phyloP scores from a whole-genome alignment of 768 basidiomycete species.

The Kockovaella imperatae region DNA sequence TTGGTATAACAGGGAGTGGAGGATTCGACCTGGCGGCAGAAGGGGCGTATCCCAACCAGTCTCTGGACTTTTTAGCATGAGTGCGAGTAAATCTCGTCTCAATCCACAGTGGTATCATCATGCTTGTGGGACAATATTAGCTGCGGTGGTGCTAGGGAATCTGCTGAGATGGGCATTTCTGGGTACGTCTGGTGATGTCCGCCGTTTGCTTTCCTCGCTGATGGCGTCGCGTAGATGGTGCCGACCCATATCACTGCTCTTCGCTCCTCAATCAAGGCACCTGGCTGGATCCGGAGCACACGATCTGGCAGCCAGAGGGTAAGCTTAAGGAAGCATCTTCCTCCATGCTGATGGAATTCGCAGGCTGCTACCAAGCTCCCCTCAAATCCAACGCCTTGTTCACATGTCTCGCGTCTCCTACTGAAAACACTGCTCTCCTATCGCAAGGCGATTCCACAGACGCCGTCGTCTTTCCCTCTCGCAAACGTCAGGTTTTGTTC shows the following conservation, averaged over 20 bases:
- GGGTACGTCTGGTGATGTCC: conserved; percentile 28
- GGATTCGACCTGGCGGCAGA: too few species aligned
- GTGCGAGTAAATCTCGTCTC: conserved; percentile 7
- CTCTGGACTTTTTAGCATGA: too few species aligned
- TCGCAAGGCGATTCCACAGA: conserved; percentile 1
- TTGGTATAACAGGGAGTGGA: too few species aligned
- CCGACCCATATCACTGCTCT: conserved; percentile 66
- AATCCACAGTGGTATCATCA: conserved; percentile 45
- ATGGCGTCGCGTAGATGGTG: conserved; percentile 53
- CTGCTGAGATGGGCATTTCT: conserved; percentile 42
- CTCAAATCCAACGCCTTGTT: conserved; percentile 8
- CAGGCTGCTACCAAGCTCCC: conserved; percentile 10
- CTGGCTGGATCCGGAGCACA: conserved; percentile 63
- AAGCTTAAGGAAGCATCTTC: conserved; percentile 6
- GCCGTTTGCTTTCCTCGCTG: background rate
- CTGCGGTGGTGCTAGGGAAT: conserved; percentile 40
- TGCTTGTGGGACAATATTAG: conserved; percentile 39
- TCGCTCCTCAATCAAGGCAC: conserved; percentile 63
- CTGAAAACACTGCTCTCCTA: conserved; percentile 9
- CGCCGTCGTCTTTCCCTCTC: conserved; percentile 22
- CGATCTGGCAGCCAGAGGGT: conserved; percentile 87
- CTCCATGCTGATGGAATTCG: background rate
- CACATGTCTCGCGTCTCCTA: conserved; percentile 10
- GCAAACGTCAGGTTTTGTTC: conserved; percentile 58
- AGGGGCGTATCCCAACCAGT: too few species aligned